Conservation (phyloP, 1,284 basidiomycete genomes). For the Austropuccinia psidii region DNA sequence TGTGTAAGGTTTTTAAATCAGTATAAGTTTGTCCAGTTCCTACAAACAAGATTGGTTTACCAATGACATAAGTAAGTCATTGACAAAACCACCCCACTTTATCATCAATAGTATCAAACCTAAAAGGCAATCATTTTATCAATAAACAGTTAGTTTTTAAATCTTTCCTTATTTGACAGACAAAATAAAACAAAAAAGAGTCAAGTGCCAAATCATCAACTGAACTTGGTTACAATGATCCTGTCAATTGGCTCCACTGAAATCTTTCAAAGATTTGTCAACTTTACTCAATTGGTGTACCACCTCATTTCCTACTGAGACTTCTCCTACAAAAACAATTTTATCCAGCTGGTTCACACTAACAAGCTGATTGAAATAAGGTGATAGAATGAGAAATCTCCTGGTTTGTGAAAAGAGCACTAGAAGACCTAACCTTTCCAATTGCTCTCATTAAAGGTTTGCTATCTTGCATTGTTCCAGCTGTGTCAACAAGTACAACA, state of each 20-base stretch:
- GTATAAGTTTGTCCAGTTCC: slow-evolving; percentile 85
- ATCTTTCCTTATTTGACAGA: no score
- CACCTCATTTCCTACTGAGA: slow-evolving; percentile 90
- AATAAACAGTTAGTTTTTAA: no score
- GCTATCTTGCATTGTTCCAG: slow-evolving; percentile 98
- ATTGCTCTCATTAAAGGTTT: slow-evolving; percentile 97
- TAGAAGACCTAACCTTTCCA: no score
- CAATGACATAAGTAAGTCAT: slow-evolving; percentile 98
- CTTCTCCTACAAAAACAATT: slow-evolving; percentile 92
- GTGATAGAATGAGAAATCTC: no score
- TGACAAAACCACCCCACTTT: slow-evolving; percentile 87
- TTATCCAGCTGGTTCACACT: slow-evolving; percentile 87
- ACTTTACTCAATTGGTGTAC: slow-evolving; percentile 92
- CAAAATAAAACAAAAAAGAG: no score
- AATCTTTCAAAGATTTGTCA: slow-evolving; percentile 80
- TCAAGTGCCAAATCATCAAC: no score
- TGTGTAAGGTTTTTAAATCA: slow-evolving; percentile 76
- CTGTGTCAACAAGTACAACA: slow-evolving; percentile 90
- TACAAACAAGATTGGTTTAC: slow-evolving; percentile 91
- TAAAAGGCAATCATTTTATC: slow-evolving; percentile 4
- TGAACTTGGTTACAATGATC: slow-evolving; percentile 77
- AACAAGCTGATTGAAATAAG: slow-evolving; percentile 69
- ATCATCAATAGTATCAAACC: slow-evolving; percentile 89
- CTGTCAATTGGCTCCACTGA: slow-evolving; percentile 74
- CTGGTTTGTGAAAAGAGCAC: no score